Percentiles rank a stretch among this genome's conserved stretches.
These are phyloP conservation scores for Ustilago shanxiensis DNA, from an alignment of 1,284 basidiomycete species.

Conservation along the genomic window DNA sequence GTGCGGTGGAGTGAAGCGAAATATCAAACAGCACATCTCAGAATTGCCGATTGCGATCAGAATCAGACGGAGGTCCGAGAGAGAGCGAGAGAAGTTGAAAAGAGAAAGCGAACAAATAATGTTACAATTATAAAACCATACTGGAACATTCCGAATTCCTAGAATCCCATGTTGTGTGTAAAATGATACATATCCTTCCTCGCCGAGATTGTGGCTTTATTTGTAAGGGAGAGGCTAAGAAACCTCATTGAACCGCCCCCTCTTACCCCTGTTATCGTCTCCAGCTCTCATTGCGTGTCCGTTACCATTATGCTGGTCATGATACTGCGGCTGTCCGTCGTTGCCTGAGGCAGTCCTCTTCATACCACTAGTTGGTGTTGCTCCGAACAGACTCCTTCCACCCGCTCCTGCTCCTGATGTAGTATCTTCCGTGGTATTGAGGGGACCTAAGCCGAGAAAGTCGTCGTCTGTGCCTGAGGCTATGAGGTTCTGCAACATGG, in stretches of 20 bases:
- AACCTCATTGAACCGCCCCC: conserved; percentile 19
- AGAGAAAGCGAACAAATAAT: not conserved
- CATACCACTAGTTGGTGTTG: not conserved
- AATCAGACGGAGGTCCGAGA: not conserved
- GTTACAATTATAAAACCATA: not conserved
- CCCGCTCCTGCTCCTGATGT: not conserved
- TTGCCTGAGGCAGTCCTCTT: conserved; percentile 3
- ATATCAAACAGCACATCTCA: not conserved
- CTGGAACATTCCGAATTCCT: not conserved
- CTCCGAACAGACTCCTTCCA: not conserved
- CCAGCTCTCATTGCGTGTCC: not conserved
- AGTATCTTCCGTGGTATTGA: not conserved
- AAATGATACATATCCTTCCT: not conserved
- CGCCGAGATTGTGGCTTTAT: no score
- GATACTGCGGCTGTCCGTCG: not conserved
- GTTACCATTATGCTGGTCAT: not conserved
- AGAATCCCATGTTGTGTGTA: not conserved
- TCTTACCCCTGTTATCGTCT: conserved; percentile 5
- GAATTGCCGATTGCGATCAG: not conserved
- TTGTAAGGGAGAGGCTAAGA: conserved; percentile 68
- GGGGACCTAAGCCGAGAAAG: not conserved
- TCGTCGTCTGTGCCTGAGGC: conserved; percentile 60
- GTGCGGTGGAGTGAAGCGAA: conserved; percentile 75
- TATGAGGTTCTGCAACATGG: conserved; percentile 65
- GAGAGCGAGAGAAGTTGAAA: not conserved